Evolutionary conservation across 129 eudicot genomes (phyloP).

Genomic region (Flaveria trinervia): DNA sequence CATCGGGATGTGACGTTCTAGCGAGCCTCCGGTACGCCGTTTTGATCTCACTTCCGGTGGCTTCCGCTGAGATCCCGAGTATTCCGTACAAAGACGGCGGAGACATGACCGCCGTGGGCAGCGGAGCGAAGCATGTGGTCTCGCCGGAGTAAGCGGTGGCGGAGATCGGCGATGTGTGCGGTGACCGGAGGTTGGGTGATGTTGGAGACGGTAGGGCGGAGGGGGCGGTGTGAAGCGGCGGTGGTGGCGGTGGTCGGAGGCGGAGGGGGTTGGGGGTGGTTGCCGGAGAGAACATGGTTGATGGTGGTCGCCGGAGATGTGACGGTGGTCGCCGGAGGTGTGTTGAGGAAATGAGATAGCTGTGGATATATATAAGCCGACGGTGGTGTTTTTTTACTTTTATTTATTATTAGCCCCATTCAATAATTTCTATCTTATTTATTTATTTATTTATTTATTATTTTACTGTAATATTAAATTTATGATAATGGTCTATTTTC

Average conservation of each 20-base stretch:
- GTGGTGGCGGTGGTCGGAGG: slow-evolving; percentile 36
- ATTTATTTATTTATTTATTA: neutral
- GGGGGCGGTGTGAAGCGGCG: slow-evolving; percentile 16
- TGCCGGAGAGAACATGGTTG: slow-evolving; percentile 29
- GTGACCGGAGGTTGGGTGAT: slow-evolving; percentile 33
- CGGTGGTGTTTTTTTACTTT: neutral
- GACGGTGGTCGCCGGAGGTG: neutral
- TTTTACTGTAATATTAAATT: neutral
- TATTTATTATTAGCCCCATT: neutral
- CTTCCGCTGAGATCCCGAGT: slow-evolving; percentile 44
- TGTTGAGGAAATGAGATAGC: slow-evolving; percentile 24
- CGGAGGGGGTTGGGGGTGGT: slow-evolving; percentile 32
- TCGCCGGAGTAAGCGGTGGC: slow-evolving; percentile 43
- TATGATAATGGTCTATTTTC: neutral
- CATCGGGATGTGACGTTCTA: slow-evolving; percentile 49
- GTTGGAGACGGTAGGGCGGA: slow-evolving; percentile 18
- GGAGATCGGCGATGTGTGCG: slow-evolving; percentile 35
- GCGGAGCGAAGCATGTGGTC: slow-evolving; percentile 21
- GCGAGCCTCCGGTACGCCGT: slow-evolving; percentile 55
- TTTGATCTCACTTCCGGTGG: slow-evolving; percentile 46
- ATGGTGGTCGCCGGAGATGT: neutral
- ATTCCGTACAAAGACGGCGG: slow-evolving; percentile 51
- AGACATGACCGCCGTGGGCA: slow-evolving; percentile 18
- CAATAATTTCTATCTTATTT: slow-evolving; percentile 4
- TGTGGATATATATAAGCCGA: slow-evolving; percentile 31